Conservation (phyloP, 2,329 filamentous ascomycete species). For the Westerdykella sp. region DNA sequence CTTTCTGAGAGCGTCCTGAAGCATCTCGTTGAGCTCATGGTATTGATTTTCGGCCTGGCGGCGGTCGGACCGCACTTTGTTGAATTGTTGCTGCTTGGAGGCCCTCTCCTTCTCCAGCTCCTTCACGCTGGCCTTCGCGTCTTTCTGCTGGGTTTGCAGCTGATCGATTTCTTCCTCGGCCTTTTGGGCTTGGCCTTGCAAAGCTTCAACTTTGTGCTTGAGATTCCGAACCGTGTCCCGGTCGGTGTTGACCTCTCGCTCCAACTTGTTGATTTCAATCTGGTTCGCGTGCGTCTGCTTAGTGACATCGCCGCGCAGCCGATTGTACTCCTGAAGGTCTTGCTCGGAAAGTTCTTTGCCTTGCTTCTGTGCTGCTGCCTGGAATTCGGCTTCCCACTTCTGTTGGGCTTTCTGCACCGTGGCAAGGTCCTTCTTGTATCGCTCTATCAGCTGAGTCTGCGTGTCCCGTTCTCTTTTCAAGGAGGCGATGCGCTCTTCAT, state of each 20-base stretch:
- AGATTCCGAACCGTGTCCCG: slow-evolving; percentile 85
- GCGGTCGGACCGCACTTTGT: slow-evolving; percentile 46
- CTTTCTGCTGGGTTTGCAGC: slow-evolving; percentile 61
- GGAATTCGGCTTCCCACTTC: slow-evolving; percentile 83
- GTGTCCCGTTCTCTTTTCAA: slow-evolving; percentile 71
- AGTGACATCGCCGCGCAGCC: slow-evolving; percentile 76
- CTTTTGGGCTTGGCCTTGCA: slow-evolving; percentile 66
- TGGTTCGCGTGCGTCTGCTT: slow-evolving; percentile 75
- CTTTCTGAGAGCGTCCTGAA: slow-evolving; percentile 72
- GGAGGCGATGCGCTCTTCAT: slow-evolving; percentile 61
- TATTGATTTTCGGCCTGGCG: slow-evolving; percentile 63
- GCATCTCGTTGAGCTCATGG: slow-evolving; percentile 86
- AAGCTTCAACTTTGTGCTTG: slow-evolving; percentile 77
- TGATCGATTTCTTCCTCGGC: slow-evolving; percentile 64
- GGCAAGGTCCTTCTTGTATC: slow-evolving; percentile 72
- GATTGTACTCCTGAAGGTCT: slow-evolving; percentile 86
- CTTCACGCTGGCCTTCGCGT: slow-evolving; percentile 57
- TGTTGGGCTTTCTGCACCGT: slow-evolving; percentile 84
- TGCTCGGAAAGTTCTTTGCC: slow-evolving; percentile 78
- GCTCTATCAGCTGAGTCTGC: slow-evolving; percentile 62
- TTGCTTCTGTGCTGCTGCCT: slow-evolving; percentile 75
- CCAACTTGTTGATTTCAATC: slow-evolving; percentile 76
- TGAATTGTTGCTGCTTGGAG: slow-evolving; percentile 83
- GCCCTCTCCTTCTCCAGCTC: slow-evolving; percentile 73
- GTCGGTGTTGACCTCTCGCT: slow-evolving; percentile 83